These are phyloP conservation scores for Zygosaccharomyces bailii DNA, from an alignment of 805 yeast genomes.

Conservation along the genomic window DNA sequence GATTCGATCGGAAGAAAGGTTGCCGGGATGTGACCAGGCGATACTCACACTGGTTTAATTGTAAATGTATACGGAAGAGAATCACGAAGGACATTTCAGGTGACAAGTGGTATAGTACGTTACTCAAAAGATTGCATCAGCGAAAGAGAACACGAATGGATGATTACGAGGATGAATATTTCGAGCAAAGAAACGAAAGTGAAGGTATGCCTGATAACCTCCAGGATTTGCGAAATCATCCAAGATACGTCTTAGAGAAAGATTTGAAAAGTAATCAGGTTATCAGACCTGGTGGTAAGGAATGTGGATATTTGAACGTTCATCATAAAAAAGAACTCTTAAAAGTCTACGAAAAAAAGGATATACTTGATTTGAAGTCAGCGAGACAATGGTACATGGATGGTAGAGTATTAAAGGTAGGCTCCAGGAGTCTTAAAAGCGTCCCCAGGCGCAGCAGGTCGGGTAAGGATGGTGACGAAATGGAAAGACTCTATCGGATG, in stretches of 20 bases:
- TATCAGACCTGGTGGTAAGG: constrained; percentile 54
- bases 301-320: constrained; percentile 67
- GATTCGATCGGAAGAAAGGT: constrained; percentile 61
- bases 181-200: constrained; percentile 48
- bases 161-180: constrained; percentile 37
- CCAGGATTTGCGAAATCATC: constrained; percentile 83
- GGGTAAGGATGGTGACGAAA: constrained; percentile 52
- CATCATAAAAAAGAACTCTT: constrained; percentile 41
- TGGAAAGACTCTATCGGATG: constrained; percentile 66
- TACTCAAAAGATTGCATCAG: constrained; percentile 34
- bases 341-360: constrained; percentile 64
- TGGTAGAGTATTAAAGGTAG: constrained; percentile 72
- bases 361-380: constrained; percentile 61
- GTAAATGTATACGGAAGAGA: constrained; percentile 71
- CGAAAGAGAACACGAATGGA: constrained; percentile 33
- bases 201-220: constrained; percentile 89
- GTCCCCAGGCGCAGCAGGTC: constrained; percentile 12
- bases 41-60: constrained; percentile 66
- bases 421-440: constrained; percentile 60
- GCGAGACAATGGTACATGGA: constrained; percentile 83
- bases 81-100: constrained; percentile 59
- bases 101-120: constrained; percentile 55
- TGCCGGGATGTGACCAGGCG: constrained; percentile 83
- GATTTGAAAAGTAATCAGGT: constrained; percentile 73
- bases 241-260: constrained; percentile 73